phyloP scores from a whole-genome alignment of 2,329 filamentous ascomycete genomes.

The Waltergamsia citrina region DNA sequence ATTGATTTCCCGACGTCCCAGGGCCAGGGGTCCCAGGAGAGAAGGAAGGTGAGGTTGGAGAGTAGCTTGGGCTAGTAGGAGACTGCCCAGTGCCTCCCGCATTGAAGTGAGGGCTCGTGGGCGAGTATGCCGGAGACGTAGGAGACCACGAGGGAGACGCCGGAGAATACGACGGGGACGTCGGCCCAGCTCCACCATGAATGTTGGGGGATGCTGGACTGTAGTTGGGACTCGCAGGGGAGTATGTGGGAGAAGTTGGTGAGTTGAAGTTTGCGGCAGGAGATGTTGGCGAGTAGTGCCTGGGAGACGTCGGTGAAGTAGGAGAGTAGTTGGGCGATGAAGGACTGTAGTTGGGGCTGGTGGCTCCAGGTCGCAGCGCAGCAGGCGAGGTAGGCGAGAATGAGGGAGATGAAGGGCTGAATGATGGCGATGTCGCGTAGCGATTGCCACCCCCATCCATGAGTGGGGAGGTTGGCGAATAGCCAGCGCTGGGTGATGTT shows the following conservation, averaged over 20 bases:
- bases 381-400: constrained; percentile 55
- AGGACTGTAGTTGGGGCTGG: constrained; percentile 54
- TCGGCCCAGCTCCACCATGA: constrained; percentile 26
- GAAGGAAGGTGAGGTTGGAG: constrained; percentile 42
- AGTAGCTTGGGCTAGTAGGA: constrained; percentile 61
- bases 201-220: constrained; percentile 57
- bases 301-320: constrained; percentile 46
- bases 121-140: constrained; percentile 58
- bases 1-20: constrained; percentile 31
- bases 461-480: constrained; percentile 69
- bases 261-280: constrained; percentile 65
- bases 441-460: constrained; percentile 41
- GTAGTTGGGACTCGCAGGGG: constrained; percentile 57
- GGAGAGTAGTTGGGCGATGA: constrained; percentile 58
- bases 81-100: constrained; percentile 46
- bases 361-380: constrained; percentile 40
- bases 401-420: constrained; percentile 53
- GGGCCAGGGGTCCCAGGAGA: constrained; percentile 35
- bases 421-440: constrained; percentile 47
- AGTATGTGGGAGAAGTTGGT: constrained; percentile 49
- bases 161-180: constrained; percentile 56
- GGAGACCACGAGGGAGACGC: constrained; percentile 73
- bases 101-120: constrained; percentile 52
- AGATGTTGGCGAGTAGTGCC: constrained; percentile 60
- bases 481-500: constrained; percentile 32